Evolutionary conservation across 257 asterid genomes (phyloP), one percentile per base, ranked within the genome.

Genomic region (Cruciata laevipes): DNA sequence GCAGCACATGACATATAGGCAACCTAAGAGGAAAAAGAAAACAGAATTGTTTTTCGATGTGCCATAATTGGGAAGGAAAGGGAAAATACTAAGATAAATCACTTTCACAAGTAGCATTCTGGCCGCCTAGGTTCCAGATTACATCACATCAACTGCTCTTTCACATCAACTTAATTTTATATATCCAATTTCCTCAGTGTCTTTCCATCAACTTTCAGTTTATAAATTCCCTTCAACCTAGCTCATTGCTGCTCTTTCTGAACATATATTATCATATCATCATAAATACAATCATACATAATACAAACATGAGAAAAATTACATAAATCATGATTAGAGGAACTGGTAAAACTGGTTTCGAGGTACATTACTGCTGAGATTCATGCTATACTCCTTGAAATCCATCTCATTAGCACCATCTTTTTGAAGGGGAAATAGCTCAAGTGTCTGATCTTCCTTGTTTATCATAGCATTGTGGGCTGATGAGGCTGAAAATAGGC

Each of bases 311-410:
- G 55, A 4, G 55, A 14, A 17, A 47, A 17, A 47, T 16, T 44
- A 47, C 16, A 47, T 4, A 13, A 3, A 16, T 47, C 55, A 47
- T 47, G 55, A 47, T 47, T 59, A 72, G 32, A 87, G 87, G 75
- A 87, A 87, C 83, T 82, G 84, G 58, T 81, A 76, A 71, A 80
- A 85, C 68, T 80, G 74, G 73, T 63, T 77, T 32, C 86, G 84
- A 61, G 64, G 61, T 52, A 74, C 37, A 25, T 5, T 6, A 53
- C 27, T 20, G 6, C 60, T 71, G 37, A 67, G 27, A 27, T 60
- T 77, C 18, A 63, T 63, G 47, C 62, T 38, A 64, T 60, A 6
- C 63, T 38, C 76, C 52, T 74, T 61, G 16, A 72, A 77, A 17
- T 72, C 80, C 27, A 20, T 24, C 47, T 10, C 59, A 7, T 21